A percentile compares a stretch with the other conserved stretches of the same genome.
Conservation (phyloP, 2,329 filamentous ascomycete species). For the Raffaelea ambrosiae region DNA sequence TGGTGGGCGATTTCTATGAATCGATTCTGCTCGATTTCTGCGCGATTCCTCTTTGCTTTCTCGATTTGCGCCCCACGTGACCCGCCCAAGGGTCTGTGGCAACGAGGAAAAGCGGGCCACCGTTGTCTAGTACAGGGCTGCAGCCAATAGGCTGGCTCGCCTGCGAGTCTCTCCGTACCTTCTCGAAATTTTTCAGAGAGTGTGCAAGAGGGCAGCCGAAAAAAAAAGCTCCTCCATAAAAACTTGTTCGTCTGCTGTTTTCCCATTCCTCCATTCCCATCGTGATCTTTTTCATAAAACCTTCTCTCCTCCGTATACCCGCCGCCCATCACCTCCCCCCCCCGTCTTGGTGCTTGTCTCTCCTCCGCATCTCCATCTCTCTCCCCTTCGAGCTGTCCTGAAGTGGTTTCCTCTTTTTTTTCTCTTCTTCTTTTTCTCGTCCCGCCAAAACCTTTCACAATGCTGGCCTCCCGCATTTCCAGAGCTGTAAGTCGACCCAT, state of each 20-base stretch:
- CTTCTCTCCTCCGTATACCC: slow-evolving; percentile 1
- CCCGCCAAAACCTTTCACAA: slow-evolving; percentile 33
- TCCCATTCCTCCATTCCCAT: background rate
- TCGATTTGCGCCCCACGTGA: too few species aligned
- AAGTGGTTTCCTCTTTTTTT: slow-evolving; percentile 12
- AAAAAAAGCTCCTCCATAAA: slow-evolving; percentile 14
- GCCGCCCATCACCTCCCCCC: slow-evolving; percentile 1
- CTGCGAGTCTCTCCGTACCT: slow-evolving; percentile 9
- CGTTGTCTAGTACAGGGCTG: background rate
- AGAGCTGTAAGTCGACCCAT: slow-evolving; percentile 57
- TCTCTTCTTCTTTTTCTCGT: slow-evolving; percentile 18
- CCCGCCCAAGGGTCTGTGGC: slow-evolving; percentile 5
- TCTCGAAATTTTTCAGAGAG: slow-evolving; percentile 13
- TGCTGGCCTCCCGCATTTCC: slow-evolving; percentile 64
- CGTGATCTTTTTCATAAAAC: background rate
- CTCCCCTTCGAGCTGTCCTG: slow-evolving; percentile 5
- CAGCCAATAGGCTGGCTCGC: slow-evolving; percentile 9
- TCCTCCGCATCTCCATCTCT: slow-evolving; percentile 7
- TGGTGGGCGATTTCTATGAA: too few species aligned
- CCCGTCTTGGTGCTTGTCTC: background rate
- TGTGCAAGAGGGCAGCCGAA: slow-evolving; percentile 4
- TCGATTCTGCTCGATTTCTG: too few species aligned
- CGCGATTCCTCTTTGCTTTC: too few species aligned
- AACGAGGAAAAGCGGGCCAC: slow-evolving; percentile 1
- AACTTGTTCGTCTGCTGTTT: slow-evolving; percentile 7